phyloP scores from a whole-genome alignment of 2,329 filamentous ascomycete species.

The Epichloe festucae region DNA sequence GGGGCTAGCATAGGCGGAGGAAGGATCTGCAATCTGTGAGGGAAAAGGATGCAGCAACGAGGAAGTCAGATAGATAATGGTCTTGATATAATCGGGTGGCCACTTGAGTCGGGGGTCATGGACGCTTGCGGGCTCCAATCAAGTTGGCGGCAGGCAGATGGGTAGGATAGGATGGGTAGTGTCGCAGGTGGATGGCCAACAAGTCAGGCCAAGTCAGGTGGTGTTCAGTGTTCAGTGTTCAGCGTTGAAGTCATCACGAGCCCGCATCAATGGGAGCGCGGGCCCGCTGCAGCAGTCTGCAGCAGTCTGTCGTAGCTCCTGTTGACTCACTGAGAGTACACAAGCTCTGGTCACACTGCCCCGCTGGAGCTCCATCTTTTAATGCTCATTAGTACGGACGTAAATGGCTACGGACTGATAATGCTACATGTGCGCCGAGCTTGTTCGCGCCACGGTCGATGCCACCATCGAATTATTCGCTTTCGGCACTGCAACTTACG shows the following conservation, averaged over 20 bases:
- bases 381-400: no score
- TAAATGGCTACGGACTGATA: no score
- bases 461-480: background rate
- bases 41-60: background rate
- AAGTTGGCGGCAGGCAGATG: background rate
- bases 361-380: no score
- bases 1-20: background rate
- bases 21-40: background rate
- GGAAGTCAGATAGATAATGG: background rate
- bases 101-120: background rate
- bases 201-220: background rate
- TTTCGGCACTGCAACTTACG: background rate
- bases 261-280: no score
- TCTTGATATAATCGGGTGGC: background rate
- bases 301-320: no score
- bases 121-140: background rate
- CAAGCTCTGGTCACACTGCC: no score
- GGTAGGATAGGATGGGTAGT: no score
- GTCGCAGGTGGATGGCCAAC: background rate
- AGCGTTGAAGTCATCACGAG: background rate
- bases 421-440: background rate
- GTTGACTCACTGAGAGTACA: no score
- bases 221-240: background rate
- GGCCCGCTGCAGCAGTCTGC: no score
- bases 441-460: background rate